phyloP scores from a whole-genome alignment of 1,284 basidiomycete species.

The Mycosarcoma mackinlayi region DNA sequence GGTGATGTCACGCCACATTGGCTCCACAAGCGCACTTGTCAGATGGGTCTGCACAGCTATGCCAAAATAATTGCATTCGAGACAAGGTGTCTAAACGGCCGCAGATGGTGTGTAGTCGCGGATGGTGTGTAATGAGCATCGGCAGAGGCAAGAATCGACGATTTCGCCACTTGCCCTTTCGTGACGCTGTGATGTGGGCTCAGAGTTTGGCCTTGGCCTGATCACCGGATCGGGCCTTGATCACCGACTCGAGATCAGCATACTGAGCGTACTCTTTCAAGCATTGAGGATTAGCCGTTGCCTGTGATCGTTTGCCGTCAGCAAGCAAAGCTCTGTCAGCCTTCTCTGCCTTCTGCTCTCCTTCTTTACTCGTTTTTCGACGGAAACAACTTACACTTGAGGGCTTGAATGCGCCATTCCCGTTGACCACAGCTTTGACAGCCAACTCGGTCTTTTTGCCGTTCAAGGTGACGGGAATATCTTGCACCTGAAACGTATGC shows the following conservation, averaged over 20 bases:
- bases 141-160: too few relatives aligned
- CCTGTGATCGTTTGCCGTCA: slow-evolving; percentile 16
- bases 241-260: slow-evolving; percentile 44
- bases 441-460: slow-evolving; percentile 62
- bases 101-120: too few relatives aligned
- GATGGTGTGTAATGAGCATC: too few relatives aligned
- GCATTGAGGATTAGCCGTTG: slow-evolving; percentile 43
- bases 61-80: too few relatives aligned
- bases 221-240: slow-evolving; percentile 6
- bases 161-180: too few relatives aligned
- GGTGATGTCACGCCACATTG: too few relatives aligned
- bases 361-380: too few relatives aligned
- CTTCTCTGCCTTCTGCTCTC: not conserved
- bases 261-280: slow-evolving; percentile 48
- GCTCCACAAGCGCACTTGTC: too few relatives aligned
- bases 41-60: too few relatives aligned
- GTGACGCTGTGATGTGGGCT: too few relatives aligned
- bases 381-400: slow-evolving; percentile 33
- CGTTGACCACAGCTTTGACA: slow-evolving; percentile 59
- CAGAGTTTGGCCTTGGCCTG: slow-evolving; percentile 27
- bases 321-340: not conserved
- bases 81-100: too few relatives aligned
- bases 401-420: slow-evolving; percentile 39
- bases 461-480: slow-evolving; percentile 54
- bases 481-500: slow-evolving; percentile 56